These are phyloP conservation scores for Ceratobasidium sp. DNA, from an alignment of 1,284 basidiomycete genomes.

Conservation along the genomic window DNA sequence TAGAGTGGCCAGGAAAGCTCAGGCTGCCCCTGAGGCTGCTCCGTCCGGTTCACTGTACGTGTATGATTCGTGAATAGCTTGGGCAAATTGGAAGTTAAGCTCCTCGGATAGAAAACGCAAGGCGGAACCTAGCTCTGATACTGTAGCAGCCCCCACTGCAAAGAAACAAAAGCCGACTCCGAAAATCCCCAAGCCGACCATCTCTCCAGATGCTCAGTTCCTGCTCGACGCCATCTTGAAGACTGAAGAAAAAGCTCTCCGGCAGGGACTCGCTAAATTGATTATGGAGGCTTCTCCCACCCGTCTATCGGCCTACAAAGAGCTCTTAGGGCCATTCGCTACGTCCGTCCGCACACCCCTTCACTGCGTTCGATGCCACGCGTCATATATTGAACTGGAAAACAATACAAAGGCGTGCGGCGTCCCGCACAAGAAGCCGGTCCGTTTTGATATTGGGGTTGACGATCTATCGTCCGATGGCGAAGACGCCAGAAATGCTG, in stretches of 20 bases:
- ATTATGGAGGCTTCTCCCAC: not conserved
- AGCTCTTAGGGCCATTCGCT: not conserved
- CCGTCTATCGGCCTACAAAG: not conserved
- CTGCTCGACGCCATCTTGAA: not conserved
- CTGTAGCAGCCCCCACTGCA: too few species aligned
- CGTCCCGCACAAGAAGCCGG: too few species aligned
- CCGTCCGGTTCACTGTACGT: too few species aligned
- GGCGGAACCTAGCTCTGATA: too few species aligned
- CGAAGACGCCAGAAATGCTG: not conserved
- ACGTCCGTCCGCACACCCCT: not conserved
- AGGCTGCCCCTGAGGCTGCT: too few species aligned
- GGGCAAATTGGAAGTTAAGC: too few species aligned
- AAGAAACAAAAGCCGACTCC: not conserved
- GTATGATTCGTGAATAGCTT: too few species aligned
- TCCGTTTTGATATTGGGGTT: too few species aligned
- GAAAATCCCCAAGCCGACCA: not conserved
- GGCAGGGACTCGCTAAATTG: not conserved
- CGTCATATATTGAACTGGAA: not conserved
- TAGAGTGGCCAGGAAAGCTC: too few species aligned
- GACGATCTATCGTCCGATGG: not conserved
- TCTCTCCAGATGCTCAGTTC: not conserved
- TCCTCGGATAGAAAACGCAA: too few species aligned
- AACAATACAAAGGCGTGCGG: not conserved
- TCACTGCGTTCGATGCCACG: constrained; percentile 9
- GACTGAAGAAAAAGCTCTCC: not conserved